Base-by-base conservation (phyloP, 192 early-diverging fungal species). In the Fimicolochytrium jonesii region DNA sequence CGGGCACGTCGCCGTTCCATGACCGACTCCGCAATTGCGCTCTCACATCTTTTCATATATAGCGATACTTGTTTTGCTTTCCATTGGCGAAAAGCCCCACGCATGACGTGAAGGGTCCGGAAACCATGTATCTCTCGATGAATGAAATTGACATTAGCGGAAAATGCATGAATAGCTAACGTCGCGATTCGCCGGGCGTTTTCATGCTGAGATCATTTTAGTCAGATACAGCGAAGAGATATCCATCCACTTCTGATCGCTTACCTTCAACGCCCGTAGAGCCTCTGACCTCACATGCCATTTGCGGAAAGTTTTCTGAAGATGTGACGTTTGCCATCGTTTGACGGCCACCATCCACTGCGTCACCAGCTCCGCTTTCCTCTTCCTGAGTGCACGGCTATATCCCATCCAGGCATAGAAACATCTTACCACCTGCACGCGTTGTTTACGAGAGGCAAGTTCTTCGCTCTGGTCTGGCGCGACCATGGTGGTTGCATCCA, bases 291-390 rank as follows among this genome's bases (percentile, higher is more conserved):
- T n/a, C n/a, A n/a, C n/a, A n/a, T n/a, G n/a, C n/a, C n/a, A n/a
- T n/a, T n/a, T n/a, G n/a, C n/a, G n/a, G n/a, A n/a, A n/a, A n/a
- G n/a, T n/a, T n/a, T n/a, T n/a, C n/a, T n/a, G n/a, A n/a, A n/a
- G n/a, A n/a, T n/a, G n/a, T n/a, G n/a, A n/a, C n/a, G n/a, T n/a
- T 34, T 55, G 53, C 53, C 53, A 55, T 30, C 36, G 53, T 25
- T 55, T 55, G 15, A 55, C 53, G 2, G 53, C 53, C 33, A 55
- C 33, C 53, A 55, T 55, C 53, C 53, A 55, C 11, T 55, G 53
- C 4, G 53, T 55, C n/a, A 55, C 53, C 4, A 55, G 32, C 4
- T 34, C 15, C 29, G 53, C 53, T 18, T 55, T 55, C 4, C 53
- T 15, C 17, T 30, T 36, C 18, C 36, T 55, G 10, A 55, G 33